These are phyloP conservation scores for Colletotrichum sp. DNA, from an alignment of 2,329 filamentous ascomycete genomes.

Conservation along the genomic window DNA sequence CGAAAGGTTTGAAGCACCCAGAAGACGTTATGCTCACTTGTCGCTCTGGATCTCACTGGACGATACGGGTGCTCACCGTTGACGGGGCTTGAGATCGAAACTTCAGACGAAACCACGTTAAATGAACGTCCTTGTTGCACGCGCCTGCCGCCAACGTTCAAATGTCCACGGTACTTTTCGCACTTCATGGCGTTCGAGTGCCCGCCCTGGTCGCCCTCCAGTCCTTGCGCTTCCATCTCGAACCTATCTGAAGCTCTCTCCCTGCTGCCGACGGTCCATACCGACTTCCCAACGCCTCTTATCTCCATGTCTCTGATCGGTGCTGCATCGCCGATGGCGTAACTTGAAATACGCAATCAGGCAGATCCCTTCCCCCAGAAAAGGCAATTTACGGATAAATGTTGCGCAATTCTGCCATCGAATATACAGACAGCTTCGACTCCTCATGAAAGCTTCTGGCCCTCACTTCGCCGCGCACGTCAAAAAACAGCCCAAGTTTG, in stretches of 20 bases:
- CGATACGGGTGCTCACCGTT: not conserved
- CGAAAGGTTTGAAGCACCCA: constrained; percentile 10
- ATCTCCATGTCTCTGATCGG: not conserved
- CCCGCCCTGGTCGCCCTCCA: not conserved
- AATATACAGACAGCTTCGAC: not conserved
- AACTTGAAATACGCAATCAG: not conserved
- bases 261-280: not conserved
- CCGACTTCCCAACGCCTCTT: not conserved
- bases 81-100: not conserved
- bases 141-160: not conserved
- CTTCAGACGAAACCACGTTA: constrained; percentile 15
- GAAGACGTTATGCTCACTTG: not conserved
- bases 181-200: not conserved
- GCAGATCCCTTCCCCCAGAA: not conserved
- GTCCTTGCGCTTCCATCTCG: not conserved
- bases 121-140: not conserved
- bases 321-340: not conserved
- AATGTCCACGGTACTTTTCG: constrained; percentile 7
- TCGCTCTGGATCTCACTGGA: not conserved
- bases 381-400: not conserved
- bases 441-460: not conserved
- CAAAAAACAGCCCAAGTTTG: not conserved
- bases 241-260: not conserved
- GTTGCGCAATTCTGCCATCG: not conserved
- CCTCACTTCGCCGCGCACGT: not conserved